These are phyloP conservation scores for Cymbopogon citratus DNA, from an alignment of 176 grass and related monocot species.

Conservation along the genomic window DNA sequence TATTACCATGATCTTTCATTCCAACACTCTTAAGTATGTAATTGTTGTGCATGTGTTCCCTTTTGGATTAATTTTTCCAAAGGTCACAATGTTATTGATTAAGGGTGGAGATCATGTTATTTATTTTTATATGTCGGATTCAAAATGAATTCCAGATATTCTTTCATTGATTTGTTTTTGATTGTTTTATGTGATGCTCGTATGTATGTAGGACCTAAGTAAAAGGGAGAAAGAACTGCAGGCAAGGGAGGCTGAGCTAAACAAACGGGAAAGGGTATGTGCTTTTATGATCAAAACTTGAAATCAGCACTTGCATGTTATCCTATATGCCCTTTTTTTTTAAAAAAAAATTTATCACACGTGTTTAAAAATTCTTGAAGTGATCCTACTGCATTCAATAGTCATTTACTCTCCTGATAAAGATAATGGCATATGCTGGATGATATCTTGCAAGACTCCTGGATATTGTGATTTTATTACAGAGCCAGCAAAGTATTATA, in stretches of 20 bases:
- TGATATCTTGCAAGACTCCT: not conserved
- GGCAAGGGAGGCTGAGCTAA: slow-evolving; percentile 82
- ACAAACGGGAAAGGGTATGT: slow-evolving; percentile 81
- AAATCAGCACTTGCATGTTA: not conserved
- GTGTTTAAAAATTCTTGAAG: not conserved
- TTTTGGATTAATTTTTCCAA: no score
- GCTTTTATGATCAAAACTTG: slow-evolving; percentile 8
- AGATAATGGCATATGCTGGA: not conserved
- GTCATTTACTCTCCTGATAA: not conserved
- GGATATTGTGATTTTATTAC: not conserved
- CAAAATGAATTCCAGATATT: slow-evolving; percentile 3
- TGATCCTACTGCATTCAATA: not conserved
- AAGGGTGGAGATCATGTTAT: no score
- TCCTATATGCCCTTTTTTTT: not conserved
- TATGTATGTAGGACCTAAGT: slow-evolving; percentile 49
- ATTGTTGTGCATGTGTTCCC: no score
- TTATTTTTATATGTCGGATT: not conserved
- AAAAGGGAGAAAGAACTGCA: slow-evolving; percentile 85
- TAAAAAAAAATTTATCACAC: no score
- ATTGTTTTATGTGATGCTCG: not conserved
- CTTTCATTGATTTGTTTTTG: slow-evolving; percentile 1
- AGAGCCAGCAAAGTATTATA: slow-evolving; percentile 1
- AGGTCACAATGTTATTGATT: no score
- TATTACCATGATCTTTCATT: not conserved
- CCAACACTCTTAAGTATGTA: not conserved